These are phyloP conservation scores for Peribolospora kevripleyi DNA, from an alignment of 768 basidiomycete genomes.

Conservation along the genomic window DNA sequence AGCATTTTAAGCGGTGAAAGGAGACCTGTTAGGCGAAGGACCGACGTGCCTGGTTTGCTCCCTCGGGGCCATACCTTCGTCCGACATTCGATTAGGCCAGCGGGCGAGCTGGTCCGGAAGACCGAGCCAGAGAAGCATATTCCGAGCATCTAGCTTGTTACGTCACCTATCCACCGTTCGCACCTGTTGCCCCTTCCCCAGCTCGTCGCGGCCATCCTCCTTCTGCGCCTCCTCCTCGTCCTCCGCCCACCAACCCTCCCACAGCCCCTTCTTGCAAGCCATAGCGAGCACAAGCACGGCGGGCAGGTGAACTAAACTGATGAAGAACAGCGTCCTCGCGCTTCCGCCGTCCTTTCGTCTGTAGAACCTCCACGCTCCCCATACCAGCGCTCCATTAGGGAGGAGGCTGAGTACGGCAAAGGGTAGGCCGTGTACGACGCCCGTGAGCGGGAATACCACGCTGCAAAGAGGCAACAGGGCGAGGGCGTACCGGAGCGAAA, in stretches of 20 bases:
- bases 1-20: no score
- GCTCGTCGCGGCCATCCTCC: no score
- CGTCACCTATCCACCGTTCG: no score
- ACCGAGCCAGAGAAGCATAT: no score
- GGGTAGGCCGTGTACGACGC: constrained; percentile 25
- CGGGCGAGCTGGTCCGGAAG: no score
- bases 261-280: constrained; percentile 64
- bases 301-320: constrained; percentile 73
- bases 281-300: constrained; percentile 78
- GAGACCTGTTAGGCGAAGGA: no score
- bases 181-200: no score
- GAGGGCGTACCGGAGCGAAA: constrained; percentile 57
- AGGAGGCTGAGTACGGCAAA: constrained; percentile 54
- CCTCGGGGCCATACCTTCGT: no score
- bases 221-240: not conserved
- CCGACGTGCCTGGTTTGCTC: no score
- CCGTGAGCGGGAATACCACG: constrained; percentile 59
- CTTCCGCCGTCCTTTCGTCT: constrained; percentile 32
- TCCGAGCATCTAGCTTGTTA: no score
- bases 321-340: constrained; percentile 46
- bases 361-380: constrained; percentile 55
- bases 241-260: not conserved
- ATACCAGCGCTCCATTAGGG: constrained; percentile 46
- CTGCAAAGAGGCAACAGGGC: constrained; percentile 56
- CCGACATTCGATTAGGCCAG: no score